A percentile compares a stretch with the other conserved stretches of the same genome.
These are phyloP conservation scores for Millerozyma acaciae DNA, from an alignment of 805 yeast species.

Conservation along the genomic window DNA sequence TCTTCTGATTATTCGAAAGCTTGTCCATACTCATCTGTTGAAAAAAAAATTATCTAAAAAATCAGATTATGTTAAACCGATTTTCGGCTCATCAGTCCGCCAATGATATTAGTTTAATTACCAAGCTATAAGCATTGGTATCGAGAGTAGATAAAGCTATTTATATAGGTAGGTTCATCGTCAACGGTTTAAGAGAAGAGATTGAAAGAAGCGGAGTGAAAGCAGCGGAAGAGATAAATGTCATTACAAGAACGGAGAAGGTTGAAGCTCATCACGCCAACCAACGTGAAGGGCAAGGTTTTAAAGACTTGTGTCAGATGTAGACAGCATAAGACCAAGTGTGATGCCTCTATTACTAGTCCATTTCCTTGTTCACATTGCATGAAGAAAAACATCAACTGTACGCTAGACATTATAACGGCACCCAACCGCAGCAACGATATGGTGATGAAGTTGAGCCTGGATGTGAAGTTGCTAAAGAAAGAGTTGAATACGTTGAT, in stretches of 20 bases:
- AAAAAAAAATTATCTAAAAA: background rate
- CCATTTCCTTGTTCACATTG: constrained; percentile 61
- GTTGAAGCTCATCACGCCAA: constrained; percentile 11
- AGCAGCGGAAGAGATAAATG: constrained; percentile 6
- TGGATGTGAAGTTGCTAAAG: constrained; percentile 24
- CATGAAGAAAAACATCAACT: constrained; percentile 44
- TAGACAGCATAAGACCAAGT: constrained; percentile 62
- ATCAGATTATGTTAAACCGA: constrained; percentile 5
- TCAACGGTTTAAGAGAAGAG: too few species aligned
- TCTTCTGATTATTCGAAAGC: constrained; percentile 19
- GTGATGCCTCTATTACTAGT: constrained; percentile 50
- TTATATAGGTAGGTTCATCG: background rate
- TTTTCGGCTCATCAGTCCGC: constrained; percentile 5
- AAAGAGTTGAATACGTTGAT: constrained; percentile 21
- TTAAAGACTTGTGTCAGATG: constrained; percentile 62
- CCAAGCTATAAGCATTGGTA: constrained; percentile 1
- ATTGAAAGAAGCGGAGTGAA: background rate
- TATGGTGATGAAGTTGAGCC: constrained; percentile 20
- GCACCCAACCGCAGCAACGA: constrained; percentile 44
- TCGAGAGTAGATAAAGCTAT: constrained; percentile 1
- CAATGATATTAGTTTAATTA: constrained; percentile 3
- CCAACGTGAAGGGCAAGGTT: constrained; percentile 13
- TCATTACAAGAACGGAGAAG: constrained; percentile 13
- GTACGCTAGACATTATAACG: constrained; percentile 51
- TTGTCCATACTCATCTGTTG: constrained; percentile 2